Percentiles rank a stretch among this genome's conserved stretches.
Conservation (phyloP, 2,329 filamentous ascomycete species). For the Magnaporthales sp. region DNA sequence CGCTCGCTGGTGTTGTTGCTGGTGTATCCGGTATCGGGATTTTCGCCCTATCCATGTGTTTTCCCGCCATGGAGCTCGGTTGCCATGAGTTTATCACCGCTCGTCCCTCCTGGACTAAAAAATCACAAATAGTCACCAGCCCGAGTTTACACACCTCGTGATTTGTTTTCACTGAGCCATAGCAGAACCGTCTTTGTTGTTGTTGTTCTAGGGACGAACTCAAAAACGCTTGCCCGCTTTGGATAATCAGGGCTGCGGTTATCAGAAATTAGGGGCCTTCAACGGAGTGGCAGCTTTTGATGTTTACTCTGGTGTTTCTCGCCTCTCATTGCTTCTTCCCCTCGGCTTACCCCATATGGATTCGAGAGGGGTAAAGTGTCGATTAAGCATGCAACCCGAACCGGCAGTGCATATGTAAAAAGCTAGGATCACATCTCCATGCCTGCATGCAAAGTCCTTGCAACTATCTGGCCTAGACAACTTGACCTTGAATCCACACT, state of each 20-base stretch:
- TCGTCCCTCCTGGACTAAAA: neutral
- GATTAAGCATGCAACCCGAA: neutral
- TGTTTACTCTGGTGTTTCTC: neutral
- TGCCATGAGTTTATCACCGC: neutral
- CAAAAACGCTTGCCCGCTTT: neutral
- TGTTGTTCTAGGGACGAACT: neutral
- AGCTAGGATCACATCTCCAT: neutral
- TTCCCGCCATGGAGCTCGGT: neutral
- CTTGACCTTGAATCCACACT: neutral
- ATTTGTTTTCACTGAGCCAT: neutral
- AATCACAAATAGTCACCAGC: neutral
- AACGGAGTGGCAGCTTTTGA: neutral
- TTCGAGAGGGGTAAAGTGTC: neutral
- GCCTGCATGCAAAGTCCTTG: neutral
- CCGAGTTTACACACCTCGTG: neutral
- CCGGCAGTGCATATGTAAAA: neutral
- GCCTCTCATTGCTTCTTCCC: neutral
- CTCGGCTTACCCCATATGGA: neutral
- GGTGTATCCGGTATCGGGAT: neutral
- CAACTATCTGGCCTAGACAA: neutral
- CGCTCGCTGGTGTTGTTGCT: neutral
- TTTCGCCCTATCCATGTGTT: neutral
- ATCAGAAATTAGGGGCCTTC: neutral
- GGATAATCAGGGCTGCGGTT: neutral
- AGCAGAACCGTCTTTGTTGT: neutral